Base-by-base conservation (phyloP, 2,329 filamentous ascomycete genomes). In the Paecilomyces sp. region DNA sequence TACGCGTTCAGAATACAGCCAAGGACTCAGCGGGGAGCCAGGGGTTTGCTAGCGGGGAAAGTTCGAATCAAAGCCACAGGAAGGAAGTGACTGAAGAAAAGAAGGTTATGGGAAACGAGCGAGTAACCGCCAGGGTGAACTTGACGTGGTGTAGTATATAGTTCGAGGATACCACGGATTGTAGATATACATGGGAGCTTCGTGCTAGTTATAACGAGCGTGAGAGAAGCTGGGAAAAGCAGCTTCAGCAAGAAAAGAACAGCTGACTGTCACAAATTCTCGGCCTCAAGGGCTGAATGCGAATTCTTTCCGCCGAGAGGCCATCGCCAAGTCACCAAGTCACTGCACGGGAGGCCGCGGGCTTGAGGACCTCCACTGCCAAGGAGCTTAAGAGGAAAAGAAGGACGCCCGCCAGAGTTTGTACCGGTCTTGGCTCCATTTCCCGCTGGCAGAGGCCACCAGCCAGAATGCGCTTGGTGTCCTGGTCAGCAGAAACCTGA, bases 291-390 rank as follows among this genome's bases (percentile, higher is more conserved):
- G 33, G 9, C 31, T 56, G 55, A 25, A 41, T 24, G 30, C 33
- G 13, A 41, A 34, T 34, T 25, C 33, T 28, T 34, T 36, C 18
- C 30, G 55, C 55, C 24, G 22, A 25, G 13, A 41, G 36, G 36
- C 15, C 22, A 34, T 56, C 33, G 55, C 55, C 55, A 56, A 56
- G 55, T 56, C 18, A 30, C 51, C 55, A 56, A 56, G 55, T 56
- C 18, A 30, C 51, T 25, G 22, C 22, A 53, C 51, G 24, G 51
- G 51, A 53, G 18, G 22, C 51, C 18, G 51, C 51, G 51, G 51
- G 28, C 51, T n/a, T 25, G 51, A 24, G 28, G 3, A n/a, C 51
- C 51, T 53, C 51, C 51, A 53, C 51, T 53, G 51, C 51, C 51
- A 53, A 53, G 51, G 51, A 53, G 51, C 51, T 53, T 53, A 28